Conservation (phyloP, 495 filamentous ascomycete genomes). For the Xanthoparmelia taractica region DNA sequence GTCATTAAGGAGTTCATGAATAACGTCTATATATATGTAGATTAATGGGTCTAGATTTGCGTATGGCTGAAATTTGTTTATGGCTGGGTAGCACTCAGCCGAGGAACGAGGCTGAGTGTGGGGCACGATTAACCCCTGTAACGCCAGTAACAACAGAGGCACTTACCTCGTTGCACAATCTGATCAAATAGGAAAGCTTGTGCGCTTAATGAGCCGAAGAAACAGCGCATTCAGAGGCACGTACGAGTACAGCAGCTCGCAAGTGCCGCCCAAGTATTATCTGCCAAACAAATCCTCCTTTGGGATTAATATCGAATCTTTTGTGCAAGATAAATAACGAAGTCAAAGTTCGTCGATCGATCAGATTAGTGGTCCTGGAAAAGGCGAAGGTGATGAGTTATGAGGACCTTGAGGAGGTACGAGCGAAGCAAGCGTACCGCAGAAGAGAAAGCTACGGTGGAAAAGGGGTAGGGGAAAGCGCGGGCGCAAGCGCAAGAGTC, state of each 20-base stretch:
- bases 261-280: slow-evolving; percentile 4
- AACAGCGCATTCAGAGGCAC: slow-evolving; percentile 7
- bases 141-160: slow-evolving; percentile 1
- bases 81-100: too few relatives aligned
- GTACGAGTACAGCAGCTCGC: slow-evolving; percentile 10
- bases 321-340: slow-evolving; percentile 30
- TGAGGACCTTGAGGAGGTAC: slow-evolving; percentile 1
- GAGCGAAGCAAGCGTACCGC: slow-evolving; percentile 7
- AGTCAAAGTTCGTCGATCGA: slow-evolving; percentile 31
- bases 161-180: neutral
- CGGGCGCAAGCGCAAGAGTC: too few relatives aligned
- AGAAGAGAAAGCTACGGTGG: neutral
- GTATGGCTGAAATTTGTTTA: too few relatives aligned
- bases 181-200: neutral
- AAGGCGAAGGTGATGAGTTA: slow-evolving; percentile 28
- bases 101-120: too few relatives aligned
- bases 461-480: neutral
- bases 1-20: too few relatives aligned
- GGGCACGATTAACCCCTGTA: neutral
- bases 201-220: neutral
- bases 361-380: slow-evolving; percentile 27
- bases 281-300: neutral
- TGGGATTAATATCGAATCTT: slow-evolving; percentile 15
- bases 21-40: too few relatives aligned
- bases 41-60: too few relatives aligned